These are phyloP conservation scores for Hypoxylon sp. DNA, from an alignment of 2,329 filamentous ascomycete genomes.

Conservation along the genomic window DNA sequence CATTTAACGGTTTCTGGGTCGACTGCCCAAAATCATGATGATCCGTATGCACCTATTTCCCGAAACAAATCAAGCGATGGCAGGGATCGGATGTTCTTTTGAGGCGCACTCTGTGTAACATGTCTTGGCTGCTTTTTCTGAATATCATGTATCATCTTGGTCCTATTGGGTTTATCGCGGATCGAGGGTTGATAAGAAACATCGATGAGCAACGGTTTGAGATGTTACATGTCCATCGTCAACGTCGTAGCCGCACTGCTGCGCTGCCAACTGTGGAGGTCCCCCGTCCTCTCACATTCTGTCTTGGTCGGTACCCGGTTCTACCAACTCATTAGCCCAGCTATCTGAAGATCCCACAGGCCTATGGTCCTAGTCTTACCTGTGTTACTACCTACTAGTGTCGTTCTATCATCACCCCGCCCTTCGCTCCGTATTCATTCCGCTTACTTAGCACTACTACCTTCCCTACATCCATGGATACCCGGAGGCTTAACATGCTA, in stretches of 20 bases:
- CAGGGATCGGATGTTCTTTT: constrained; percentile 21
- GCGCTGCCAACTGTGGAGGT: background rate
- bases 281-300: background rate
- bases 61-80: constrained; percentile 26
- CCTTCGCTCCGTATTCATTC: constrained; percentile 31
- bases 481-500: constrained; percentile 17
- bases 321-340: background rate
- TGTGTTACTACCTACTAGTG: background rate
- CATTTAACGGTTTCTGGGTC: constrained; percentile 8
- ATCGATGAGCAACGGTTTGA: constrained; percentile 7
- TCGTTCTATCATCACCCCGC: constrained; percentile 20
- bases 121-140: constrained; percentile 14
- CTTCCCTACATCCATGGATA: constrained; percentile 10
- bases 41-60: constrained; percentile 25
- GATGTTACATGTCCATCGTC: background rate
- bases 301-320: background rate
- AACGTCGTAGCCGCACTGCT: constrained; percentile 2
- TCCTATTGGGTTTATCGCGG: constrained; percentile 16
- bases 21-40: constrained; percentile 11
- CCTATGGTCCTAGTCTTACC: constrained; percentile 13
- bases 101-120: constrained; percentile 28
- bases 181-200: constrained; percentile 11
- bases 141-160: background rate
- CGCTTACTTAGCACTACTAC: constrained; percentile 40
- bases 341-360: constrained; percentile 2